Evolutionary conservation across 2,329 filamentous ascomycete genomes (phyloP), one percentile per base, ranked within the genome.

Genomic region (Penicillium brasilianum): DNA sequence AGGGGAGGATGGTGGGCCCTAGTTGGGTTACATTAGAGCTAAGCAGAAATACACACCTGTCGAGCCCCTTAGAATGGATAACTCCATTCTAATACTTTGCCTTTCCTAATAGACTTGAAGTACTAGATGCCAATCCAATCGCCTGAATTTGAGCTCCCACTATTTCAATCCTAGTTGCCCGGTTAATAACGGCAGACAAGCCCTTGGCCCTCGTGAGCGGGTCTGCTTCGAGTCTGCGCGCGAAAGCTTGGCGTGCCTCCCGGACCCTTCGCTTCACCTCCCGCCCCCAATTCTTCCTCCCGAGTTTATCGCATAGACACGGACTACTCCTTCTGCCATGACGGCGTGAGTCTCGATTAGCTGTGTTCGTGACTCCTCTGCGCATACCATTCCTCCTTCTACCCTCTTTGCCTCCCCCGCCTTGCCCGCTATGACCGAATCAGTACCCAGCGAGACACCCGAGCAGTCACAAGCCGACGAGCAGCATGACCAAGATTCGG

Each of bases 391-490:
- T 30, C 22, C n/a, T 4, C 16, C 28, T 36, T 37, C n/a, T 4
- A 37, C 28, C 16, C 25, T 14, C 41, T 16, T 16, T 25, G 9
- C 14, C 16, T 30, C 10, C 25, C 11, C 37, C 22, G 22, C 25
- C n/a, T 32, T 44, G 37, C n/a, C 25, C 22, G 39, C 20, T 20
- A 54, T 54, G 51, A 30, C 28, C 11, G 34, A 56, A 46, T 18
- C 16, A 46, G 30, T 46, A 41, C 41, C 41, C 48, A 61, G 60
- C 53, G 77, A 80, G 50, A 72, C 75, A 30, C 71, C 76, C 46
- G 74, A 76, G 57, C 74, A 77, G 55, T 78, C 80, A 62, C 76
- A 76, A 58, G 75, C 70, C 36, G 77, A 74, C 25, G 72, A 76
- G 6, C 36, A 54, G 18, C 36, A 41, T 39, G 71, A 72, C 36